Conservation (phyloP, 139 green algal genomes). For the Limnomonas spitsbergensis region DNA sequence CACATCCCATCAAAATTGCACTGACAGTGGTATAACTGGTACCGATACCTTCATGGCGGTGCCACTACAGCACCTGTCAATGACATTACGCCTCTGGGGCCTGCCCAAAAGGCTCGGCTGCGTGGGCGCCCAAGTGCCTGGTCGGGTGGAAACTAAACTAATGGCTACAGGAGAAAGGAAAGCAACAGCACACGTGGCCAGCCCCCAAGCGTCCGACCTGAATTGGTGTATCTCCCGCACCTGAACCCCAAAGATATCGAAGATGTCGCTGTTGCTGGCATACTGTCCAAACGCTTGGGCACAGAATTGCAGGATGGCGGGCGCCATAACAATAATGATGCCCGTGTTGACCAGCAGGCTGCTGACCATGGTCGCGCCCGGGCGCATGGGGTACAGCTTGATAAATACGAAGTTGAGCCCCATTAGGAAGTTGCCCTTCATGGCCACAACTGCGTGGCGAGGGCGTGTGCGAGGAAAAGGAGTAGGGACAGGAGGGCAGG, state of each 20-base stretch:
- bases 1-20: too few relatives aligned
- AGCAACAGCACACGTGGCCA: too few relatives aligned
- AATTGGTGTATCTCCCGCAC: conserved; percentile 17
- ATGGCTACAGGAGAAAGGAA: too few relatives aligned
- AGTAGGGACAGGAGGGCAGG: neutral
- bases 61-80: too few relatives aligned
- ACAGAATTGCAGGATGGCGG: conserved; percentile 93
- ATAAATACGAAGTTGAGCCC: conserved; percentile 88
- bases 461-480: neutral
- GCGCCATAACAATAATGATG: conserved; percentile 83
- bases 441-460: conserved; percentile 48
- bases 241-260: conserved; percentile 83
- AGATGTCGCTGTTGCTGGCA: conserved; percentile 75
- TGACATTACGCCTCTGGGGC: too few relatives aligned
- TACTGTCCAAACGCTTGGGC: conserved; percentile 81
- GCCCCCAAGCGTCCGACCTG: neutral
- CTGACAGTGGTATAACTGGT: too few relatives aligned
- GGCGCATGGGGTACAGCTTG: conserved; percentile 79
- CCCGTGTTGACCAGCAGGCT: conserved; percentile 93
- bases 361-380: conserved; percentile 88
- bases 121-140: too few relatives aligned
- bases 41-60: too few relatives aligned
- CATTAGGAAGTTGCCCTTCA: conserved; percentile 90
- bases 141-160: too few relatives aligned
- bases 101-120: too few relatives aligned